Evolutionary conservation across 331 rosid species (phyloP).

Genomic region (Arachis monticola): DNA sequence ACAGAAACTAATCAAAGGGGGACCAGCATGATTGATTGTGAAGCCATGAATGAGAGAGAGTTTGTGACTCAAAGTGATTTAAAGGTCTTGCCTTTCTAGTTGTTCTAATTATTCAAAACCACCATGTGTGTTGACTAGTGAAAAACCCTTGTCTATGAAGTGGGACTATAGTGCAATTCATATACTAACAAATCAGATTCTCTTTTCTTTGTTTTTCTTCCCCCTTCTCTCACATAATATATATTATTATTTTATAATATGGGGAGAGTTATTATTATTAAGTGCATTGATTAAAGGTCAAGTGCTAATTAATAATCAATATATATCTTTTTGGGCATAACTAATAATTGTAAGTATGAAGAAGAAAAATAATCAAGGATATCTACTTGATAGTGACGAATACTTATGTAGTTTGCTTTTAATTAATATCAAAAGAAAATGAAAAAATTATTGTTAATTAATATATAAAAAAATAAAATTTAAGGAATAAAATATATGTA

Average conservation of each 20-base stretch:
- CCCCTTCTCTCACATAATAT: background rate
- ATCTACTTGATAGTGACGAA: slow-evolving; percentile 18
- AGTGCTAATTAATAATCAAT: background rate
- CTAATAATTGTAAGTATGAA: slow-evolving; percentile 4
- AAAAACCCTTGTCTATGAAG: slow-evolving; percentile 24
- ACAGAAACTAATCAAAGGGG: slow-evolving; percentile 32
- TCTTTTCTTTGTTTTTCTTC: background rate
- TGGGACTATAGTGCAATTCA: slow-evolving; percentile 25
- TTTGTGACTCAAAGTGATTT: slow-evolving; percentile 17
- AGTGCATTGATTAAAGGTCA: background rate
- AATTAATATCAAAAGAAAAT: background rate
- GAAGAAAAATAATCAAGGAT: background rate
- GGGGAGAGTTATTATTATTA: background rate
- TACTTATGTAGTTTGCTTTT: background rate
- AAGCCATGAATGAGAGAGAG: slow-evolving; percentile 24
- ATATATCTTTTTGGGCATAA: slow-evolving; percentile 8
- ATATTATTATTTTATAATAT: background rate
- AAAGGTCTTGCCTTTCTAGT: slow-evolving; percentile 31
- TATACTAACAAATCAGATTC: slow-evolving; percentile 20
- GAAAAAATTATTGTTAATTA: background rate
- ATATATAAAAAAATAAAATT: background rate
- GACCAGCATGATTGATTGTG: slow-evolving; percentile 33
- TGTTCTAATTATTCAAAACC: slow-evolving; percentile 38
- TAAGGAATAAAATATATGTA: slow-evolving; percentile 49
- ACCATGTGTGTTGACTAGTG: slow-evolving; percentile 45